Percentiles rank a stretch among this genome's conserved stretches.
These are phyloP conservation scores for Ambrosia artemisiifolia DNA, from an alignment of 129 eudicot genomes.

Conservation along the genomic window DNA sequence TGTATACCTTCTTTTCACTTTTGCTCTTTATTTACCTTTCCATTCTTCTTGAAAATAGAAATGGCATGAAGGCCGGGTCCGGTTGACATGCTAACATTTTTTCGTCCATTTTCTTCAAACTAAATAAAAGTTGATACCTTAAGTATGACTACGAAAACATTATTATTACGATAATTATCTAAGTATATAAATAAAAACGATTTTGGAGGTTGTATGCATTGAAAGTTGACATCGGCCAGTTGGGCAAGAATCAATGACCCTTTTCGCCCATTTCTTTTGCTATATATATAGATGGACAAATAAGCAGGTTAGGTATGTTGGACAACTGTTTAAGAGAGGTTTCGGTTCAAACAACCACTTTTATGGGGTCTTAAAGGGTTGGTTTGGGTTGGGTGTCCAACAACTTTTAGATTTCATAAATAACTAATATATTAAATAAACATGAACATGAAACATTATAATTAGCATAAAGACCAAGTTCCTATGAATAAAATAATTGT, in stretches of 20 bases:
- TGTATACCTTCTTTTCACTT: constrained; percentile 42
- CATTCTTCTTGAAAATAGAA: not conserved
- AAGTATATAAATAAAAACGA: not conserved
- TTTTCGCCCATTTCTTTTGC: not conserved
- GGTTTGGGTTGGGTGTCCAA: too few relatives aligned
- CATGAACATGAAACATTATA: too few relatives aligned
- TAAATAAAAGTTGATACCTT: not conserved
- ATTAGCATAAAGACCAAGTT: too few relatives aligned
- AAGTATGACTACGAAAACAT: not conserved
- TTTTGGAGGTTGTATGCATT: not conserved
- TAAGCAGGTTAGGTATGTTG: too few relatives aligned
- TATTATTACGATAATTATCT: not conserved
- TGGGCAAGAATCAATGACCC: not conserved
- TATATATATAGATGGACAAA: too few relatives aligned
- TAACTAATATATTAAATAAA: too few relatives aligned
- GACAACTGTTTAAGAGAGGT: too few relatives aligned
- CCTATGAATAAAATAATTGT: too few relatives aligned
- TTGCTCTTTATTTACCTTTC: not conserved
- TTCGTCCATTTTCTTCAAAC: not conserved
- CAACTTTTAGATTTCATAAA: too few relatives aligned
- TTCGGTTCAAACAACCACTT: too few relatives aligned
- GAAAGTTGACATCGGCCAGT: not conserved
- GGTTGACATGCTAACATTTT: not conserved
- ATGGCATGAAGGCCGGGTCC: not conserved
- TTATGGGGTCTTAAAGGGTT: too few relatives aligned